A percentile compares a stretch with the other conserved stretches of the same genome.
phyloP scores from a whole-genome alignment of 352 stramenopile species.

The Plasmopara viticola region DNA sequence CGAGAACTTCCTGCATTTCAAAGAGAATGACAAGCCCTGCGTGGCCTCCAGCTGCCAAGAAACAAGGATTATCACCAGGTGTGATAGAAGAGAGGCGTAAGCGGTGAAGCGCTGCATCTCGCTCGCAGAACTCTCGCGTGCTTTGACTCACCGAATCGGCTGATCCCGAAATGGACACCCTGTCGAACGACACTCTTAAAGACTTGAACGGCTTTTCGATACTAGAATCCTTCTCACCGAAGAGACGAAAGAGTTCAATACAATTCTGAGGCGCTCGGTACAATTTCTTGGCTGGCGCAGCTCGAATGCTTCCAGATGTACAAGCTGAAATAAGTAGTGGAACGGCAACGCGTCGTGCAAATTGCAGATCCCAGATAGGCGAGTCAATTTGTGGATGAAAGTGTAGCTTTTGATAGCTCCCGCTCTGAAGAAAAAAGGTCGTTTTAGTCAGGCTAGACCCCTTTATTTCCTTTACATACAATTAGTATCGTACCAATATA shows the following conservation, averaged over 20 bases:
- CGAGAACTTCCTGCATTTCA: constrained; percentile 54
- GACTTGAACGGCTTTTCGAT: constrained; percentile 55
- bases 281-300: constrained; percentile 57
- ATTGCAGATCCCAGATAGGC: constrained; percentile 75
- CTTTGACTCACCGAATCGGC: constrained; percentile 35
- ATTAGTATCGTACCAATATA: constrained; percentile 51
- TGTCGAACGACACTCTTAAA: constrained; percentile 45
- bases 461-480: neutral
- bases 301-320: constrained; percentile 56
- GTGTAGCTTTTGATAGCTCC: constrained; percentile 74
- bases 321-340: constrained; percentile 63
- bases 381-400: constrained; percentile 82
- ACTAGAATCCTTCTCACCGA: constrained; percentile 42
- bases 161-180: constrained; percentile 33
- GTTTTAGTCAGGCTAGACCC: neutral
- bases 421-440: constrained; percentile 32
- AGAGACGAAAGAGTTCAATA: constrained; percentile 62
- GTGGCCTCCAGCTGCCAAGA: constrained; percentile 57
- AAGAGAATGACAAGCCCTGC: constrained; percentile 69
- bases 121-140: constrained; percentile 64
- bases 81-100: constrained; percentile 44
- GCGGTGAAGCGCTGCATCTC: constrained; percentile 70
- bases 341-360: constrained; percentile 35
- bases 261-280: constrained; percentile 58
- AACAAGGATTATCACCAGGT: constrained; percentile 44